A percentile compares a stretch with the other conserved stretches of the same genome.
phyloP scores from a whole-genome alignment of 169 alveolate genomes.

The Cardiosporidium cionae region DNA sequence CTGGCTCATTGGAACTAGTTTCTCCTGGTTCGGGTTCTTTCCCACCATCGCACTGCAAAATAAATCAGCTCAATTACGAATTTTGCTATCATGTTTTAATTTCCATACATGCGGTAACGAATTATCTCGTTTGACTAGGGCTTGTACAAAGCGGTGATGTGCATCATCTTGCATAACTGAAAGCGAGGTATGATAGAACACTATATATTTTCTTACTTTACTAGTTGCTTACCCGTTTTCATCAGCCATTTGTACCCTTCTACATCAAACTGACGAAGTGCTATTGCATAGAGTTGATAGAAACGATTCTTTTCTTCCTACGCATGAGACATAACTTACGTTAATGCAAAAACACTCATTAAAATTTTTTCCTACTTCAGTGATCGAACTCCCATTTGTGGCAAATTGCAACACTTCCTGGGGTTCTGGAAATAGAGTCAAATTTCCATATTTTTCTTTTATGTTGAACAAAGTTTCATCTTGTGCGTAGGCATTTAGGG shows the following conservation, averaged over 20 bases:
- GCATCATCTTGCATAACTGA: conserved; percentile 22
- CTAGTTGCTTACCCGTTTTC: conserved; percentile 12
- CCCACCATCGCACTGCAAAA: conserved; percentile 5
- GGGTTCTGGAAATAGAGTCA: background rate
- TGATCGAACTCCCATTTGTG: background rate
- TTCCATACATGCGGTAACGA: conserved; percentile 36
- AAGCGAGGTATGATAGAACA: background rate
- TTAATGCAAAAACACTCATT: too few species aligned
- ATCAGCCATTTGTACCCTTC: conserved; percentile 48
- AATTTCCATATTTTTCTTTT: background rate
- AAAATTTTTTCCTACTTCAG: background rate
- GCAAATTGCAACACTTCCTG: background rate
- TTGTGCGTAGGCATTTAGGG: too few species aligned
- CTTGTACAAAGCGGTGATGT: conserved; percentile 25
- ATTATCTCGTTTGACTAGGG: conserved; percentile 7
- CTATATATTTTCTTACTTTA: background rate
- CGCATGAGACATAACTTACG: too few species aligned
- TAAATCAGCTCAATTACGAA: background rate
- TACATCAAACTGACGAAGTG: conserved; percentile 38
- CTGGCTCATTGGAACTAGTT: background rate
- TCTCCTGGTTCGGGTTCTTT: background rate
- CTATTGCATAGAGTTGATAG: conserved; percentile 31
- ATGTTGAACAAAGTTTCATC: too few species aligned
- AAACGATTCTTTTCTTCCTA: conserved; percentile 6
- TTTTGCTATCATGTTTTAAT: background rate